Evolutionary conservation across 2,329 filamentous ascomycete genomes (phyloP).

Genomic region (Xylaria sp.): DNA sequence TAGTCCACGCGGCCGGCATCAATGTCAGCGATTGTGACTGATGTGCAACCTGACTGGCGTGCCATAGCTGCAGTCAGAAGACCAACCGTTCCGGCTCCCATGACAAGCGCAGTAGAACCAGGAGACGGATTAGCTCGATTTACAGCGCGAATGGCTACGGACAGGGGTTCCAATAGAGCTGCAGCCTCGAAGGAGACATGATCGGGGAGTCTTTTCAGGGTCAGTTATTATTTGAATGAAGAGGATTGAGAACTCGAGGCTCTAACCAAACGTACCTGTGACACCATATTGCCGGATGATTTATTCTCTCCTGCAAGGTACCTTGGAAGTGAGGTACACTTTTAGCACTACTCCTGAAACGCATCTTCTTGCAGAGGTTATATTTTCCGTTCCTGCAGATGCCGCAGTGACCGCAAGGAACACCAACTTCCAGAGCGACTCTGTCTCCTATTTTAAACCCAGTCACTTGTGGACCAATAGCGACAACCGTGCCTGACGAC

Average conservation of each 20-base stretch:
- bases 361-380: conserved; percentile 71
- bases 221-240: conserved; percentile 36
- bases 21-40: conserved; percentile 70
- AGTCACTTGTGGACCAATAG: conserved; percentile 63
- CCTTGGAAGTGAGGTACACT: conserved; percentile 72
- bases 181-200: conserved; percentile 69
- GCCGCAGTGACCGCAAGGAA: conserved; percentile 53
- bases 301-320: conserved; percentile 71
- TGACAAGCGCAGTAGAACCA: conserved; percentile 68
- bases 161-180: conserved; percentile 70
- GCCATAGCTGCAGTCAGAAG: conserved; percentile 72
- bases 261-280: conserved; percentile 62
- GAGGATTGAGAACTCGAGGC: conserved; percentile 17
- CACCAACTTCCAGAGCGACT: conserved; percentile 59
- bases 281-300: conserved; percentile 71
- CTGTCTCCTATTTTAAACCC: conserved; percentile 67
- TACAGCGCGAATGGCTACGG: conserved; percentile 70
- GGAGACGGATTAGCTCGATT: conserved; percentile 65
- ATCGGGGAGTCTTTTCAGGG: conserved; percentile 62
- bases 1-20: conserved; percentile 70
- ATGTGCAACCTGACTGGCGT: conserved; percentile 67
- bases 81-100: conserved; percentile 73
- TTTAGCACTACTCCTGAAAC: conserved; percentile 71
- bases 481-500: conserved; percentile 68
- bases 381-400: conserved; percentile 65